Evolutionary conservation across 371 early-diverging fungal species (phyloP).

Genomic region (Mortierella sp.): DNA sequence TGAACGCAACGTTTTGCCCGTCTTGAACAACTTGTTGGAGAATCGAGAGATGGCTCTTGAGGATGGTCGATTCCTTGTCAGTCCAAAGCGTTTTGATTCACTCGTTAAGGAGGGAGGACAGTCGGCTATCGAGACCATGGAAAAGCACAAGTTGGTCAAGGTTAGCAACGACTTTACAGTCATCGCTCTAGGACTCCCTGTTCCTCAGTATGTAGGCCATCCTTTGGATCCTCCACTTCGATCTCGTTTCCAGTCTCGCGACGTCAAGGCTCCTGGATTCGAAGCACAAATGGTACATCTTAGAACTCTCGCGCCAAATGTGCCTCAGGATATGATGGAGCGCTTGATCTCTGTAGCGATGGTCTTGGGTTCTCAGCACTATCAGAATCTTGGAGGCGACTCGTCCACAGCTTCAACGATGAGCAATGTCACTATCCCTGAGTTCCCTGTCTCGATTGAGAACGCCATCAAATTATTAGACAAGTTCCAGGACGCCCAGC

Average conservation of each 20-base stretch:
- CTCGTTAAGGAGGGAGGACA: constrained; percentile 62
- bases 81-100: constrained; percentile 71
- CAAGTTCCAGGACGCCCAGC: constrained; percentile 65
- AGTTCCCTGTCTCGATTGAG: constrained; percentile 78
- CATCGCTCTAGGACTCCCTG: constrained; percentile 85
- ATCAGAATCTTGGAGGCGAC: constrained; percentile 43
- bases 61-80: constrained; percentile 85
- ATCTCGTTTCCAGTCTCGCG: constrained; percentile 83
- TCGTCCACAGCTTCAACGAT: constrained; percentile 55
- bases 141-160: constrained; percentile 75
- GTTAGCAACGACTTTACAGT: constrained; percentile 81
- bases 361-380: constrained; percentile 68
- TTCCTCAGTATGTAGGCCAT: constrained; percentile 84
- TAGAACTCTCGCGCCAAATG: constrained; percentile 56
- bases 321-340: constrained; percentile 70
- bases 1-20: constrained; percentile 89
- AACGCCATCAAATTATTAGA: constrained; percentile 64
- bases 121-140: constrained; percentile 58
- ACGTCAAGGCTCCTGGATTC: constrained; percentile 72
- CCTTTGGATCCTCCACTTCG: constrained; percentile 89
- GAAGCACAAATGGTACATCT: constrained; percentile 66
- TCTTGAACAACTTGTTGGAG: constrained; percentile 89
- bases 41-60: constrained; percentile 91
- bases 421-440: constrained; percentile 74
- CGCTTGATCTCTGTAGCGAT: constrained; percentile 72